Evolutionary conservation across 441 rosid genomes (phyloP), one percentile per base, ranked within the genome.

Genomic region (Populus hybrid): DNA sequence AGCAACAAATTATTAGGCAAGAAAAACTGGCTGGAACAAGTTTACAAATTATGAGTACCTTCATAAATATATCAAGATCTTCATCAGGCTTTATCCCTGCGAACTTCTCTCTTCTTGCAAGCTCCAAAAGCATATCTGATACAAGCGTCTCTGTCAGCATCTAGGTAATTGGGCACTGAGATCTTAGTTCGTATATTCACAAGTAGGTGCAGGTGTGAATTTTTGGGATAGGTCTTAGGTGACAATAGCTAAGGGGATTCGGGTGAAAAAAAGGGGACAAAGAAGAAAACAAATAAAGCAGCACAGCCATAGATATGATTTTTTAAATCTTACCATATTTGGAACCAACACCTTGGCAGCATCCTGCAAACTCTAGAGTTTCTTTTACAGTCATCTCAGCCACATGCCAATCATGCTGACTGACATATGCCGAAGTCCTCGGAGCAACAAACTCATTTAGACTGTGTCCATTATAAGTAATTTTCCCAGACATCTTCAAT

Each of bases 61-160:
- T 96, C 97, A 96, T 93, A 84, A 96, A 94, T 82, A 96, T 92
- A 80, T 96, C 99, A 78, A 96, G 99, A 86, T 96, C 99, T 85
- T 92, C 99, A 86, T 96, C 97, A 73, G 99, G 98, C 82, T 92
- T 92, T 77, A 96, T 94, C 76, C 96, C 98, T 50, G 96, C 91
- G 67, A 88, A 78, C 89, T 96, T 96, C 81, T 96, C 99, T 77
- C 98, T 93, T 83, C 99, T 88, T 76, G 98, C 90, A 81, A 96
- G 93, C 84, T 96, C 99, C 86, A 84, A 29, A 64, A 96, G 90
- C 99, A 96, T 96, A 88, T 96, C 99, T 96, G 84, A 73, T 61
- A 71, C 79, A 76, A 72, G 73, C 40, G 35, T 83, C 71, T 42
- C 21, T 70, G 67, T 89, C 83, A 92, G 81, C 75, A 81, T 61